Evolutionary conservation across 2,329 filamentous ascomycete genomes (phyloP), one percentile per base, ranked within the genome.

Genomic region (Elsinoe arachidis): DNA sequence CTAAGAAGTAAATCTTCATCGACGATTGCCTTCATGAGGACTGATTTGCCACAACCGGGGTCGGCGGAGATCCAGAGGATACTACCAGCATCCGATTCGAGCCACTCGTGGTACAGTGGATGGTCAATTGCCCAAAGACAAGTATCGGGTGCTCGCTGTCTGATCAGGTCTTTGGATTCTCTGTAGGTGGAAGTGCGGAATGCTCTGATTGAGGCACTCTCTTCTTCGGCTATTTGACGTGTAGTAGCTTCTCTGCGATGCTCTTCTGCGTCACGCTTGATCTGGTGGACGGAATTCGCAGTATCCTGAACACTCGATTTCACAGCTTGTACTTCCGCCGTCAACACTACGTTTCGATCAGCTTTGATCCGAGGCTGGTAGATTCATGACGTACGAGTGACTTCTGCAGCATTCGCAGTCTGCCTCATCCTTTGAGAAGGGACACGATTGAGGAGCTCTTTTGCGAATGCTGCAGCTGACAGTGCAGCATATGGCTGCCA

Each of bases 21-120:
- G 11, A 73, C 62, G 0, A 74, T 61, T 2, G 64, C 67, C 60
- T 62, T 66, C 1, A 69, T 57, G 1, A 74, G 62, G 0, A 74
- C 72, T 26, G 70, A 73, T 59, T 74, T 74, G 5, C 72, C 71
- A 58, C 69, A 73, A 23, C 72, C 71, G 6, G 69, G 70, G 55
- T 72, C 69, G 0, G 72, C 72, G 12, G 70, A 71, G 7, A 73
- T 61, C 70, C 66, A 73, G 17, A 74, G 68, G n/a, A 74, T 62
- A 15, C 34, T 39, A 14, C 21, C 21, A 11, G 15, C 4, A 1
- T 12, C 3, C 30, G 56, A 67, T 1, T 64, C 17, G 34, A 14
- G 58, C 70, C 68, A 73, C 5, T 58, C 33, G 1, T 43, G 53
- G 56, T 68, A 73, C 38, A 63, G 43, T 9, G 60, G 1, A 44